Conservation (phyloP, 345 rosid species). For the Acer negundo region DNA sequence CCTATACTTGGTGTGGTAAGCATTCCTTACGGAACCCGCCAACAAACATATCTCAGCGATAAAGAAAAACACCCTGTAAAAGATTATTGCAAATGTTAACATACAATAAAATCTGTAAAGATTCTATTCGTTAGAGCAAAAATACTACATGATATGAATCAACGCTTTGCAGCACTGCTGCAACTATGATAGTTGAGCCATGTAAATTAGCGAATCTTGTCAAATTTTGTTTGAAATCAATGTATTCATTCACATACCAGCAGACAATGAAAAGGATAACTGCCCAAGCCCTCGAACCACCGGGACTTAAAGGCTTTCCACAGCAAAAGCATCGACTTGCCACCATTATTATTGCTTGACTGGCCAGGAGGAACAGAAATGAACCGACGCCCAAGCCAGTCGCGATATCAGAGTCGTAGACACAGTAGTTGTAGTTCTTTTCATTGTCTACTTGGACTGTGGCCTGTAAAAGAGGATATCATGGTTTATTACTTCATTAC, state of each 20-base stretch:
- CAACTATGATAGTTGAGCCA: not conserved
- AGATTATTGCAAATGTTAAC: not conserved
- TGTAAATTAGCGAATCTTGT: not conserved
- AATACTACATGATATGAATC: not conserved
- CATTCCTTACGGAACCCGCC: slow-evolving; percentile 87
- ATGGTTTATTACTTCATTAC: not conserved
- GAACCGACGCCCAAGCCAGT: slow-evolving; percentile 90
- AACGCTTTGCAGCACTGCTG: not conserved
- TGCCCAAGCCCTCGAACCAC: slow-evolving; percentile 89
- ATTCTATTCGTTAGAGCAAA: not conserved
- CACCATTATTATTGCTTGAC: slow-evolving; percentile 80
- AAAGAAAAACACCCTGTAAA: slow-evolving; percentile 72
- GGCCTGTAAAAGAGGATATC: slow-evolving; percentile 51
- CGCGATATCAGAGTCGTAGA: slow-evolving; percentile 83
- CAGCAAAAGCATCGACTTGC: slow-evolving; percentile 97
- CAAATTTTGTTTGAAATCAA: not conserved
- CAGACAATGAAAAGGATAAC: slow-evolving; percentile 78
- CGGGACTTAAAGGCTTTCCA: slow-evolving; percentile 73
- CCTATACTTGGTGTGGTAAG: slow-evolving; percentile 87
- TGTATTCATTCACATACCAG: slow-evolving; percentile 51
- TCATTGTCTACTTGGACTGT: slow-evolving; percentile 50
- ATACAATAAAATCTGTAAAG: not conserved
- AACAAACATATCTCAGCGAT: slow-evolving; percentile 82
- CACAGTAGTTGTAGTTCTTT: slow-evolving; percentile 53
- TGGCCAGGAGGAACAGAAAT: slow-evolving; percentile 64